Conservation (phyloP, 495 filamentous ascomycete genomes). For the Aspergillus ostianus region DNA sequence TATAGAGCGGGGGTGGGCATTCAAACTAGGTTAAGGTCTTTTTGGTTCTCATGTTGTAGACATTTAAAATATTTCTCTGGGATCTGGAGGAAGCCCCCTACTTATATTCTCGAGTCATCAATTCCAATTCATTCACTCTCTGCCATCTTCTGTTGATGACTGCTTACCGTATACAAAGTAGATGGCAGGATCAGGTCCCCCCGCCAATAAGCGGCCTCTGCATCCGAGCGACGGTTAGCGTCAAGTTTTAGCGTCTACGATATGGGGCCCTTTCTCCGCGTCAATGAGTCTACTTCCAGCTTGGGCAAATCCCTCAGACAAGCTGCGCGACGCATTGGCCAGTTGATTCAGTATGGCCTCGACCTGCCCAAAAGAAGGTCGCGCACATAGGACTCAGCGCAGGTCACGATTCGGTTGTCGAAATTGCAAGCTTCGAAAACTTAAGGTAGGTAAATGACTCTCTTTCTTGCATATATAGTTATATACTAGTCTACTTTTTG, state of each 20-base stretch:
- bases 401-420: constrained; percentile 48
- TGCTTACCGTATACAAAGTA: too few species aligned
- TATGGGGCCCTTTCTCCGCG: background rate
- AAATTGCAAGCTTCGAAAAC: constrained; percentile 49
- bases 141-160: too few species aligned
- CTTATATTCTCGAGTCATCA: too few species aligned
- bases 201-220: constrained; percentile 30
- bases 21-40: too few species aligned
- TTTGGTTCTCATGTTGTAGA: too few species aligned
- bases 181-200: too few species aligned
- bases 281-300: too few species aligned
- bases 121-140: too few species aligned
- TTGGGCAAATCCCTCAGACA: constrained; percentile 15
- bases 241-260: background rate
- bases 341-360: constrained; percentile 20
- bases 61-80: too few species aligned
- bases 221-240: constrained; percentile 30
- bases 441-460: constrained; percentile 37
- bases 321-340: constrained; percentile 6
- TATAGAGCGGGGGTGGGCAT: background rate
- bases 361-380: constrained; percentile 12
- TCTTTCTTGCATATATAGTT: too few species aligned
- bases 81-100: too few species aligned
- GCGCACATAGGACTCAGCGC: constrained; percentile 8
- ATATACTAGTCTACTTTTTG: background rate